Evolutionary conservation across 345 rosid genomes (phyloP).

Genomic region (Excoecaria cochinchinensis): DNA sequence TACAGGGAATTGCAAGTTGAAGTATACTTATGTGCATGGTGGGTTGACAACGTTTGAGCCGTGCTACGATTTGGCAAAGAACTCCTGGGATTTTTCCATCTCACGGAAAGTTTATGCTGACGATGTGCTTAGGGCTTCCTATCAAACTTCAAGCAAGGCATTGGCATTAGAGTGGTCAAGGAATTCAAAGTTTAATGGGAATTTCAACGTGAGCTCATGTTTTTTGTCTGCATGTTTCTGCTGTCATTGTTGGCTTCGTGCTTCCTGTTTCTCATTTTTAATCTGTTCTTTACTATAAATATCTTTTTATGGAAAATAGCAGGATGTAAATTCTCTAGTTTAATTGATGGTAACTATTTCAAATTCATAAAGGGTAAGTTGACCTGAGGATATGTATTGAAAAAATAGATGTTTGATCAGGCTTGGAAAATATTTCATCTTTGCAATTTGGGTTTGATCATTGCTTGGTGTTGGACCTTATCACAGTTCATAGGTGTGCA

Average conservation of each 20-base stretch:
- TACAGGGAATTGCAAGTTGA: conserved; percentile 72
- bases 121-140: conserved; percentile 67
- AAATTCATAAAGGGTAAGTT: background rate
- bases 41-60: conserved; percentile 75
- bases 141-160: conserved; percentile 67
- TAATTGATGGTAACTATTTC: background rate
- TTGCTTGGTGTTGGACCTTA: background rate
- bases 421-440: background rate
- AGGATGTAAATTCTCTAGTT: too few relatives aligned
- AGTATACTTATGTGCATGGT: conserved; percentile 66
- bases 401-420: conserved; percentile 6
- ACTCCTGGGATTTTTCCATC: conserved; percentile 80
- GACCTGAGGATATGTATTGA: background rate
- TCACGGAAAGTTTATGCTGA: conserved; percentile 57
- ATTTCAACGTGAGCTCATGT: conserved; percentile 55
- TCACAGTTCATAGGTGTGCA: conserved; percentile 1
- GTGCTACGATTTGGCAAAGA: conserved; percentile 67
- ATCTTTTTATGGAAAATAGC: background rate
- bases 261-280: background rate
- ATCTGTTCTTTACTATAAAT: background rate
- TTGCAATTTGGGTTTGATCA: background rate
- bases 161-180: conserved; percentile 82
- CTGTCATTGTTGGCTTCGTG: background rate
- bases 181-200: conserved; percentile 55
- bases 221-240: background rate